Evolutionary conservation across 2,329 filamentous ascomycete species (phyloP), one percentile per base, ranked within the genome.

Genomic region (Aspergillus spinulosporus): DNA sequence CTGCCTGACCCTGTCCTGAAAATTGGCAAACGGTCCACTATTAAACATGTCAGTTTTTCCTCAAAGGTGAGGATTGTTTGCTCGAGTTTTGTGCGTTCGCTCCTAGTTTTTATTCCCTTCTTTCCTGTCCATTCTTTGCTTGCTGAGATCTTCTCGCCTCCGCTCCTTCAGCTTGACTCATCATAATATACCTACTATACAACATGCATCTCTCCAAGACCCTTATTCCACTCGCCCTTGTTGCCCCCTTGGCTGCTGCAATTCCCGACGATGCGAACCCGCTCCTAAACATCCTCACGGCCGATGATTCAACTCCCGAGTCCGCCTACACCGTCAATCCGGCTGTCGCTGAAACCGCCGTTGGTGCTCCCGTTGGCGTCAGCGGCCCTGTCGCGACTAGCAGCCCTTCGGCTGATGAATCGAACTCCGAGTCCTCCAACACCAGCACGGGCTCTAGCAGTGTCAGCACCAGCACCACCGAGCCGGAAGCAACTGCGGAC

Each of bases 251-350:
- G 28, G 43, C 45, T 12, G 29, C 44, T 28, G 32, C 40, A 5
- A 21, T 67, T 42, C 45, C 64, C 26, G 28, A 49, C 26, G 45
- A 64, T 14, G 59, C 62, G 46, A 59, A 63, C 8, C 21, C 21
- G 21, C 46, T 61, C 34, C 9, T 21, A n/a, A 45, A 15, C 21
- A 51, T 58, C 50, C 42, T 54, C 21, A 54, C 46, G 14, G 42
- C 48, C 28, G 21, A 21, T 15, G 47, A 52, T n/a, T 42, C 64
- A 37, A 48, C 64, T 9, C 60, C 64, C 32, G 61, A 65, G 8
- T 55, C 66, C 21, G 37, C 58, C 3, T 48, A 49, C 45, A 56
- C 39, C 54, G 44, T 52, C 12, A 53, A 52, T 14, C 46, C 51
- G 8, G 48, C 53, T 9, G 37, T 59, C 43, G 54, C 36, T 6